Evolutionary conservation across 1,284 basidiomycete genomes (phyloP).

Genomic region (Cutaneotrichosporon sp.): DNA sequence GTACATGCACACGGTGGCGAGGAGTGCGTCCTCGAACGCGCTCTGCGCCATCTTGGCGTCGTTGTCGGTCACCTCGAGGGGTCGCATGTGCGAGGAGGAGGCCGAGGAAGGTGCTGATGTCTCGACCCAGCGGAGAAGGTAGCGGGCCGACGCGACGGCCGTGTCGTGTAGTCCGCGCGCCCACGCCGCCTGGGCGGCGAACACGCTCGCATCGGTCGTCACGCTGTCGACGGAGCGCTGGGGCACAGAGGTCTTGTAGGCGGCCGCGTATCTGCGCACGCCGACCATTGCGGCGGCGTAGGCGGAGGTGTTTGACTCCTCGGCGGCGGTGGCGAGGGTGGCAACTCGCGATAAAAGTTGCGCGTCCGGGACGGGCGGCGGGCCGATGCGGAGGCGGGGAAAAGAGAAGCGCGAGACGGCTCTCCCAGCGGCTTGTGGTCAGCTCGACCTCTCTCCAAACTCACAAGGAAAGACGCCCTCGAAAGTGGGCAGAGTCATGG

Average conservation of each 20-base stretch:
- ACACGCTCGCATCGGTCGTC: neutral
- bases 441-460: neutral
- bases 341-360: neutral
- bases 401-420: neutral
- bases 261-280: neutral
- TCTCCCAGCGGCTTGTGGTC: neutral
- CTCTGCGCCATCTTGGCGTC: neutral
- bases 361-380: neutral
- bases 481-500: conserved; percentile 4
- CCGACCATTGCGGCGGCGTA: neutral
- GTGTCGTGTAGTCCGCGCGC: neutral
- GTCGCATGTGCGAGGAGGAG: no score
- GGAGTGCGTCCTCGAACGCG: neutral
- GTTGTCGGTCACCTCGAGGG: no score
- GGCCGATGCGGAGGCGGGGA: neutral
- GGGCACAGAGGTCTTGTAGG: neutral
- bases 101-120: neutral
- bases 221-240: neutral
- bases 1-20: conserved; percentile 4
- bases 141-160: neutral
- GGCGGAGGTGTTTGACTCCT: no score
- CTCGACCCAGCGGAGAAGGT: neutral
- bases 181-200: neutral
- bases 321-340: neutral
- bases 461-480: conserved; percentile 3